These are phyloP conservation scores for Malassezia furfur DNA, from an alignment of 1,284 basidiomycete species.

Conservation along the genomic window DNA sequence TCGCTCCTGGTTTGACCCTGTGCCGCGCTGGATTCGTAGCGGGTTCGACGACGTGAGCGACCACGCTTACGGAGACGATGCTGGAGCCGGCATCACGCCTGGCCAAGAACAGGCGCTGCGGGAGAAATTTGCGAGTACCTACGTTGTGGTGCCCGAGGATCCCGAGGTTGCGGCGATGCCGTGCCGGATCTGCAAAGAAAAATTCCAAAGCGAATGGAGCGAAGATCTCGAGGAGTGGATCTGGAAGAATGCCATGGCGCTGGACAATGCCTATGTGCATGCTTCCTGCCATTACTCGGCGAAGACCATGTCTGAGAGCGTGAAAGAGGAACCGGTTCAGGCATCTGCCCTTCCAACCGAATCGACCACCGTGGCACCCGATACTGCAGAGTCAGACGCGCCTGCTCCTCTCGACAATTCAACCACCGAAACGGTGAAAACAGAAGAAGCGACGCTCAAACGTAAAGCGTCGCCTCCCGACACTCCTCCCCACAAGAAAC, in stretches of 20 bases:
- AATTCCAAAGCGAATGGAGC: constrained; percentile 77
- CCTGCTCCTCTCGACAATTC: no score
- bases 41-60: constrained; percentile 24
- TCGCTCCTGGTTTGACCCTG: constrained; percentile 76
- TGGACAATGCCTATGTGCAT: constrained; percentile 56
- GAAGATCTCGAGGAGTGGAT: constrained; percentile 99
- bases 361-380: no score
- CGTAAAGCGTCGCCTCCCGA: constrained; percentile 3
- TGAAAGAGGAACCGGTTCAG: constrained; percentile 4
- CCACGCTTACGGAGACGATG: constrained; percentile 8
- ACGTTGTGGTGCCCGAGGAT: constrained; percentile 67
- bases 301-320: constrained; percentile 35
- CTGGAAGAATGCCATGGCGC: constrained; percentile 79
- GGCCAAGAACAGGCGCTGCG: constrained; percentile 59
- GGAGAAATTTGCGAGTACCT: constrained; percentile 52
- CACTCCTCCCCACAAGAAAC: background rate
- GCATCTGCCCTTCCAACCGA: no score
- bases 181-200: constrained; percentile 95
- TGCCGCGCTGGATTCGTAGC: constrained; percentile 57
- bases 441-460: constrained; percentile 2
- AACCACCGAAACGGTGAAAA: no score
- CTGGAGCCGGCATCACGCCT: constrained; percentile 54
- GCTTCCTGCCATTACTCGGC: constrained; percentile 44
- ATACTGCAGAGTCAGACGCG: no score
- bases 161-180: constrained; percentile 72